These are phyloP conservation scores for Periconia sp. DNA, from an alignment of 2,329 filamentous ascomycete species.

Conservation along the genomic window DNA sequence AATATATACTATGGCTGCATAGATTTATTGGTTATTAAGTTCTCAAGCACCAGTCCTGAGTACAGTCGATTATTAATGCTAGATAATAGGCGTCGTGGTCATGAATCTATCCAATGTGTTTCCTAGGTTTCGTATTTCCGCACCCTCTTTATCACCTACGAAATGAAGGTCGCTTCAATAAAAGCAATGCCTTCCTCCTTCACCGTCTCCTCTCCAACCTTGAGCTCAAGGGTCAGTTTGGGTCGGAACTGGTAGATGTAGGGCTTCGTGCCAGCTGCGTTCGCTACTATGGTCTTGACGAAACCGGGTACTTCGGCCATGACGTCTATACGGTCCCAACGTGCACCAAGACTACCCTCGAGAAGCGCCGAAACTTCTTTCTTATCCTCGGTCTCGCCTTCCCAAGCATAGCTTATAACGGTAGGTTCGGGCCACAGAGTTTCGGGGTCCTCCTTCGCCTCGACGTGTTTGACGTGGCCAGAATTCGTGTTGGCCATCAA, in stretches of 20 bases:
- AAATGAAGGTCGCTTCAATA: slow-evolving; percentile 95
- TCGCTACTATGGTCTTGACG: slow-evolving; percentile 89
- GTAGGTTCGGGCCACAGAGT: slow-evolving; percentile 90
- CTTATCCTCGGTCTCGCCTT: slow-evolving; percentile 74
- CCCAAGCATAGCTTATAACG: slow-evolving; percentile 74
- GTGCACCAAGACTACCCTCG: slow-evolving; percentile 67
- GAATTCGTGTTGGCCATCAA: slow-evolving; percentile 68
- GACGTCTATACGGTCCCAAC: slow-evolving; percentile 84
- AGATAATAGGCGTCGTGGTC: slow-evolving; percentile 22
- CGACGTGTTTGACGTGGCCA: slow-evolving; percentile 69
- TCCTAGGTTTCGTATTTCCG: background rate
- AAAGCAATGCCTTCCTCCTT: slow-evolving; percentile 79
- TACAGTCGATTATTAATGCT: slow-evolving; percentile 32
- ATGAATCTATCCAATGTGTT: slow-evolving; percentile 16
- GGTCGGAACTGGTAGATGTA: slow-evolving; percentile 96
- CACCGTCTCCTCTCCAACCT: slow-evolving; percentile 77
- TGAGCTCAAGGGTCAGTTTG: slow-evolving; percentile 76
- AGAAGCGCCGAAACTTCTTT: slow-evolving; percentile 70
- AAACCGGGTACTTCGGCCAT: slow-evolving; percentile 96
- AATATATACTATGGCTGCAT: no score
- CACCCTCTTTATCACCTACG: slow-evolving; percentile 43
- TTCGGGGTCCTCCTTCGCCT: slow-evolving; percentile 69
- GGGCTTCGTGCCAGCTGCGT: slow-evolving; percentile 86
- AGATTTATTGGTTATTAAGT: slow-evolving; percentile 29
- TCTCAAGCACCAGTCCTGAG: slow-evolving; percentile 38